These are phyloP conservation scores for Paralagenidium karlingii DNA, from an alignment of 352 stramenopile genomes.

Conservation along the genomic window DNA sequence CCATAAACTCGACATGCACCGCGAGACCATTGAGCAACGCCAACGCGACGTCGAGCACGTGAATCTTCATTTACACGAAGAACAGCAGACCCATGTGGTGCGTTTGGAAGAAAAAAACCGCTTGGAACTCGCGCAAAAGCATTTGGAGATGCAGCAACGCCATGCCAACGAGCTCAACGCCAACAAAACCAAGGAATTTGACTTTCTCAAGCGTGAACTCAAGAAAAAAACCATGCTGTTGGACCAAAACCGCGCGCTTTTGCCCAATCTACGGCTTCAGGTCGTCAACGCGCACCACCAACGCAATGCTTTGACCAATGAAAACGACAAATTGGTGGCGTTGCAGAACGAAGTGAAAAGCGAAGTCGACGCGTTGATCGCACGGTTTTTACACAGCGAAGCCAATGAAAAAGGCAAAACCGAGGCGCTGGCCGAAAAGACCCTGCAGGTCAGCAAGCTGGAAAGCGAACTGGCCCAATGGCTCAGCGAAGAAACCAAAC, in stretches of 20 bases:
- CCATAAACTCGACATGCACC: constrained; percentile 83
- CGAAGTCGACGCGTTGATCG: constrained; percentile 86
- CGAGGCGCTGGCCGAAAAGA: constrained; percentile 43
- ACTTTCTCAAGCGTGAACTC: constrained; percentile 72
- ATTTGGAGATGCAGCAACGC: constrained; percentile 26
- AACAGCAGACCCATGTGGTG: constrained; percentile 71
- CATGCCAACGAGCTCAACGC: constrained; percentile 51
- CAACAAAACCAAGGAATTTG: constrained; percentile 68
- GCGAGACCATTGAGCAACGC: constrained; percentile 83
- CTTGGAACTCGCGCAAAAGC: constrained; percentile 47
- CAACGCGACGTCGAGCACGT: constrained; percentile 87
- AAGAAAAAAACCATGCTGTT: constrained; percentile 80
- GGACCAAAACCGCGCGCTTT: constrained; percentile 53
- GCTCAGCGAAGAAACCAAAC: constrained; percentile 77
- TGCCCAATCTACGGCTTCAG: constrained; percentile 72
- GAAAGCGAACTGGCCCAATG: constrained; percentile 82
- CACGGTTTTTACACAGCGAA: constrained; percentile 80
- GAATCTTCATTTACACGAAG: constrained; percentile 71
- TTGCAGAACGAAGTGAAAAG: constrained; percentile 77
- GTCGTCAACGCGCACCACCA: constrained; percentile 74
- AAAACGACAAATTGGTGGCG: constrained; percentile 61
- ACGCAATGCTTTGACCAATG: constrained; percentile 23
- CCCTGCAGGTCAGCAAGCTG: constrained; percentile 44
- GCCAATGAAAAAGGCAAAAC: constrained; percentile 62
- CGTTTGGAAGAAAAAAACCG: constrained; percentile 55